Evolutionary conservation across 2,329 filamentous ascomycete genomes (phyloP).

Genomic region (Colletotrichum tofieldiae): DNA sequence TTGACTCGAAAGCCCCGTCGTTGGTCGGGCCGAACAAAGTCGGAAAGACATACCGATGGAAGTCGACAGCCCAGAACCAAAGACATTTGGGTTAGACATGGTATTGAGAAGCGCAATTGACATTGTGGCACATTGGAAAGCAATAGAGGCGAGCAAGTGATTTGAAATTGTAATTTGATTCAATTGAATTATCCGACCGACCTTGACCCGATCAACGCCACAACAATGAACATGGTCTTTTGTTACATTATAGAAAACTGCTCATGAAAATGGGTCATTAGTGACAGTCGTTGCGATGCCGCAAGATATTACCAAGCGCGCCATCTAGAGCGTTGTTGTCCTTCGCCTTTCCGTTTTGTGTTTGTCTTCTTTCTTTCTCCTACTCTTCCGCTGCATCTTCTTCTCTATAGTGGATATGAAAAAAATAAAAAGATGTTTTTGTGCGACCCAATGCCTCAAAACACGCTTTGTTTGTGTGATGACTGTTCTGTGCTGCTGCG

Average conservation of each 20-base stretch:
- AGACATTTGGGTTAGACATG: no score
- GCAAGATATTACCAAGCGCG: conserved; percentile 17
- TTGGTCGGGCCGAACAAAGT: neutral
- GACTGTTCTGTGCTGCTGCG: conserved; percentile 17
- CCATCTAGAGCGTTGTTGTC: conserved; percentile 15
- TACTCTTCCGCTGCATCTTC: neutral
- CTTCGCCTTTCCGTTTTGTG: conserved; percentile 22
- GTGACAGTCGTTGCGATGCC: conserved; percentile 21
- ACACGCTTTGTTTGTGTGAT: conserved; percentile 24
- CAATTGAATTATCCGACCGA: conserved; percentile 31
- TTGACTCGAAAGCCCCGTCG: neutral
- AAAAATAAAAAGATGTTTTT: conserved; percentile 7
- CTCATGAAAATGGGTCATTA: conserved; percentile 26
- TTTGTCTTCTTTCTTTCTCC: conserved; percentile 12
- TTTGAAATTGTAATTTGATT: conserved; percentile 24
- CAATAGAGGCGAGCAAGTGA: neutral
- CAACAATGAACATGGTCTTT: conserved; percentile 23
- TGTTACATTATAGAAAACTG: conserved; percentile 28
- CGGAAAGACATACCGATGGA: neutral
- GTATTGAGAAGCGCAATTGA: neutral
- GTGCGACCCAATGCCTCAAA: conserved; percentile 26
- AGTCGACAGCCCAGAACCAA: neutral
- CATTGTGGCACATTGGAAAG: neutral
- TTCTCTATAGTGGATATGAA: conserved; percentile 28
- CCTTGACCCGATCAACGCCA: conserved; percentile 25